These are phyloP conservation scores for Dillenia suffruticosa DNA, from an alignment of 164 flowering plant species.

Conservation along the genomic window DNA sequence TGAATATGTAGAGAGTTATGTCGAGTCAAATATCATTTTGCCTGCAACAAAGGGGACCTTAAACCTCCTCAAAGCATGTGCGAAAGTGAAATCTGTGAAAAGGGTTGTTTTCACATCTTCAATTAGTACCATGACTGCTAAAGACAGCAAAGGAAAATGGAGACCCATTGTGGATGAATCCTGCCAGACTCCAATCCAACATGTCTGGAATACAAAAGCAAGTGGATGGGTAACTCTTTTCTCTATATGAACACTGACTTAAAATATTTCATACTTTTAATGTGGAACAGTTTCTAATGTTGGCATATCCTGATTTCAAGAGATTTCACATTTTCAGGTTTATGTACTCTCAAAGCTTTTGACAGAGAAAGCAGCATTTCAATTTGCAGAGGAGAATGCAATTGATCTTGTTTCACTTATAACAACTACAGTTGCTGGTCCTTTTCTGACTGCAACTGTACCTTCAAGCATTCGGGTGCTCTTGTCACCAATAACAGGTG, in stretches of 20 bases:
- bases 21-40: slow-evolving; percentile 40
- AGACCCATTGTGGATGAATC: slow-evolving; percentile 55
- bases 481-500: slow-evolving; percentile 58
- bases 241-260: no score
- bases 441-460: slow-evolving; percentile 52
- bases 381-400: slow-evolving; percentile 49
- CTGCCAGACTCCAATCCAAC: slow-evolving; percentile 40
- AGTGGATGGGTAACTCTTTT: slow-evolving; percentile 58
- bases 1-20: slow-evolving; percentile 36
- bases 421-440: slow-evolving; percentile 64
- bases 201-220: slow-evolving; percentile 43
- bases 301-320: no score
- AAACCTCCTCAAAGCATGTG: slow-evolving; percentile 58
- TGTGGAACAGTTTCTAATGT: no score
- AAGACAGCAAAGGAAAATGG: slow-evolving; percentile 43
- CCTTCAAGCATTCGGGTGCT: slow-evolving; percentile 68
- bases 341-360: slow-evolving; percentile 66
- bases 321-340: slow-evolving; percentile 27
- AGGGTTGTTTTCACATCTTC: slow-evolving; percentile 75
- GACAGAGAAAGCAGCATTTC: slow-evolving; percentile 65
- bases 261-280: no score
- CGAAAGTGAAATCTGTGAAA: slow-evolving; percentile 41
- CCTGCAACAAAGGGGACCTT: slow-evolving; percentile 62
- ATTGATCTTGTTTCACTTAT: slow-evolving; percentile 64
- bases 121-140: slow-evolving; percentile 65